A percentile compares a stretch with the other conserved stretches of the same genome.
Evolutionary conservation across 129 eudicot genomes (phyloP).

Genomic region (Gnaphalium uliginosum): DNA sequence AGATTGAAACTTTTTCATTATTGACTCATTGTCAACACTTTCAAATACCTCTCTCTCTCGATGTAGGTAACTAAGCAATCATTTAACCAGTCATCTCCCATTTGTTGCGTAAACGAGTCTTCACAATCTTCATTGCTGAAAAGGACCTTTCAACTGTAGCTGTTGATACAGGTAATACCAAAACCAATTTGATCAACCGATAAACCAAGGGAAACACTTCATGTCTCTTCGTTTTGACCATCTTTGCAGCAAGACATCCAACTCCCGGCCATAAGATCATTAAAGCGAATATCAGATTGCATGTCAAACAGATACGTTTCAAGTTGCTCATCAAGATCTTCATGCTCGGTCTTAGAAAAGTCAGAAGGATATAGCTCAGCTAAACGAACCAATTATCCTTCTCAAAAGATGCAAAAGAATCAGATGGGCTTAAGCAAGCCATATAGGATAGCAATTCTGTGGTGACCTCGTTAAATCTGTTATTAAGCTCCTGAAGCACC

Average conservation of each 20-base stretch:
- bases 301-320: neutral
- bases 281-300: neutral
- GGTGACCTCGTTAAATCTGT: neutral
- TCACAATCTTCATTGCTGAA: too few relatives aligned
- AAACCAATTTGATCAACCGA: too few relatives aligned
- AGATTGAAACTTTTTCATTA: too few relatives aligned
- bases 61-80: too few relatives aligned
- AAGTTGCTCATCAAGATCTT: neutral
- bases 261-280: neutral
- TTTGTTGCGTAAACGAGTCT: too few relatives aligned
- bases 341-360: neutral
- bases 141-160: too few relatives aligned
- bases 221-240: neutral
- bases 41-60: too few relatives aligned
- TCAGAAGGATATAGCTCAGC: neutral
- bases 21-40: too few relatives aligned
- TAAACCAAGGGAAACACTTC: neutral
- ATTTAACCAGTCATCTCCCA: too few relatives aligned
- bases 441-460: neutral
- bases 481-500: conserved; percentile 8
- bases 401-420: neutral
- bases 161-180: too few relatives aligned
- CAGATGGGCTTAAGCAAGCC: neutral
- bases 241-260: neutral
- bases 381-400: neutral